These are phyloP conservation scores for Phytophthora boehmeriae DNA, from an alignment of 352 stramenopile genomes.

Conservation along the genomic window DNA sequence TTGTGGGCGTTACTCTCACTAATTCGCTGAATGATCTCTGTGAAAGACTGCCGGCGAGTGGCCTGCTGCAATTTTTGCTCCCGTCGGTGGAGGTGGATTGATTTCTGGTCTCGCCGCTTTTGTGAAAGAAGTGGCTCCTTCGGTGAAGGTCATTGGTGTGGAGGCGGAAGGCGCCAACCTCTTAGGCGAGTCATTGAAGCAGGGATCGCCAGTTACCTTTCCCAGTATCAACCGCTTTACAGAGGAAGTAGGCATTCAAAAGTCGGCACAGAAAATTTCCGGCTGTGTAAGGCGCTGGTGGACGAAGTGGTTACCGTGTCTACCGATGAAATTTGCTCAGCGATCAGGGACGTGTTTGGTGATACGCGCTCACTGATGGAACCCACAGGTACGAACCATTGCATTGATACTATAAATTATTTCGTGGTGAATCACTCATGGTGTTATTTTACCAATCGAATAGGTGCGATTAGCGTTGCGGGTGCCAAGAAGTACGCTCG, in stretches of 20 bases:
- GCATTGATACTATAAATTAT: not conserved
- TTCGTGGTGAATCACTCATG: not conserved
- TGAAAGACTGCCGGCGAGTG: conserved; percentile 80
- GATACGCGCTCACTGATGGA: conserved; percentile 96
- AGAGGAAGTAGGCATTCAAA: conserved; percentile 96
- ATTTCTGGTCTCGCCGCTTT: conserved; percentile 95
- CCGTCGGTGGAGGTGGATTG: conserved; percentile 96
- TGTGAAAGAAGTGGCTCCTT: conserved; percentile 81
- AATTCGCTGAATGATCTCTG: conserved; percentile 2
- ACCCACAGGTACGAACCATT: conserved; percentile 58
- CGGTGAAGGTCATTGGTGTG: conserved; percentile 96
- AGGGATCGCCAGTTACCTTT: conserved; percentile 89
- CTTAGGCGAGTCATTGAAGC: conserved; percentile 91
- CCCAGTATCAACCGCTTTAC: conserved; percentile 96
- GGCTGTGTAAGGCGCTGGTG: conserved; percentile 93
- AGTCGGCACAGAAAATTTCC: conserved; percentile 96
- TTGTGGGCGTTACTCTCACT: conserved; percentile 6
- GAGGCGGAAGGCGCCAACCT: conserved; percentile 95
- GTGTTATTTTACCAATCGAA: conserved; percentile 8
- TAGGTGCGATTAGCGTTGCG: conserved; percentile 95
- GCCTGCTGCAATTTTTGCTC: conserved; percentile 97
- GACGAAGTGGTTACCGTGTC: conserved; percentile 97
- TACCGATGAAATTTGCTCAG: conserved; percentile 95
- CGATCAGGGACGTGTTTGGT: conserved; percentile 94
- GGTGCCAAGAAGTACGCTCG: conserved; percentile 95